phyloP scores from a whole-genome alignment of 2,329 filamentous ascomycete species.

The Elsinoe fawcettii region DNA sequence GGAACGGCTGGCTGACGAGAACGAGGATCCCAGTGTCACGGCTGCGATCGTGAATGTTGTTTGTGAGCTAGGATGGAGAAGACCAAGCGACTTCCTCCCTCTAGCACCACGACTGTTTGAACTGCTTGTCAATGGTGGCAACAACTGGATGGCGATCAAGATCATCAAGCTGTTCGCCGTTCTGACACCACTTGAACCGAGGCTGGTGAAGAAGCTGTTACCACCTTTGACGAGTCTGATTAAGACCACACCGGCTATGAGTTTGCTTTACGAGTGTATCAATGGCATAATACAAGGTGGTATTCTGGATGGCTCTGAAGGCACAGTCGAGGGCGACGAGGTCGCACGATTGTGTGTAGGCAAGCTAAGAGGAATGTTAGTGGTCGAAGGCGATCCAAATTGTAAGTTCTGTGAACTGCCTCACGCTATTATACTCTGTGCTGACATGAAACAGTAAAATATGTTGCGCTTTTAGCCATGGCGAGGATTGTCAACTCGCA shows the following conservation, averaged over 20 bases:
- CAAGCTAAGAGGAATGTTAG: constrained; percentile 89
- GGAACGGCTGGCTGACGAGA: constrained; percentile 80
- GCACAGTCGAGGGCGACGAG: constrained; percentile 75
- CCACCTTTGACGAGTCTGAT: constrained; percentile 90
- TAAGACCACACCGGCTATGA: constrained; percentile 92
- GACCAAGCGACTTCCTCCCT: constrained; percentile 87
- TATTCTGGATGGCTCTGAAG: constrained; percentile 75
- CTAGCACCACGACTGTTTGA: constrained; percentile 88
- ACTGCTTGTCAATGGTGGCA: constrained; percentile 79
- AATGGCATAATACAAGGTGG: constrained; percentile 97
- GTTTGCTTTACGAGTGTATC: constrained; percentile 95
- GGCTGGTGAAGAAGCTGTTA: constrained; percentile 81
- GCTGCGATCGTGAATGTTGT: constrained; percentile 95
- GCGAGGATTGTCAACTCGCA: constrained; percentile 90
- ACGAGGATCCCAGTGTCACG: constrained; percentile 86
- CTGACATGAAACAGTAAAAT: constrained; percentile 62
- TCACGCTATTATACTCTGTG: not conserved
- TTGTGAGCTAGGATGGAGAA: constrained; percentile 88
- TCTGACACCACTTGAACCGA: constrained; percentile 82
- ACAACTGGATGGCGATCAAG: constrained; percentile 99
- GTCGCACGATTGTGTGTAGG: constrained; percentile 86
- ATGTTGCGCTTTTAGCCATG: constrained; percentile 89
- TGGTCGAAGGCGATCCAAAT: constrained; percentile 88
- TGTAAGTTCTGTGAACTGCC: constrained; percentile 53
- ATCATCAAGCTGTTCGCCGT: constrained; percentile 97